Conservation (phyloP, 805 yeast genomes). For the Starmera caribaea region DNA sequence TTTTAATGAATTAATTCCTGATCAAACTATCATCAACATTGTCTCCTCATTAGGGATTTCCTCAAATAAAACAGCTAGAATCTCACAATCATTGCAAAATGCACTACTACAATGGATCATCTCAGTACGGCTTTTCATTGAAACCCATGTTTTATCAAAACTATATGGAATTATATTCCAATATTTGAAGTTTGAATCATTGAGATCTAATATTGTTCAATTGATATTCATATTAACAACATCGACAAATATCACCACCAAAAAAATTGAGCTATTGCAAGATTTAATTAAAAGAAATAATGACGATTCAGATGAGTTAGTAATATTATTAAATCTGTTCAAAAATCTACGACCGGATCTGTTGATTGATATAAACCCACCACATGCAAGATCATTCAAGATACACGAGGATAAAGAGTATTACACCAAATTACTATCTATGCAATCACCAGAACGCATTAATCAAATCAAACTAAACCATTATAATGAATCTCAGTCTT, state of each 20-base stretch:
- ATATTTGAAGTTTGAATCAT: conserved; percentile 24
- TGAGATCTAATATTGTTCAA: conserved; percentile 24
- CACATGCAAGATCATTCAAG: too few relatives aligned
- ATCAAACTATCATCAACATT: conserved; percentile 16
- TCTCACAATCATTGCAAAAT: conserved; percentile 16
- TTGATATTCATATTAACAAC: conserved; percentile 23
- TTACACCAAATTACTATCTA: too few relatives aligned
- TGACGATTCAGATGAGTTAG: conserved; percentile 10
- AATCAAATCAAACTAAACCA: too few relatives aligned
- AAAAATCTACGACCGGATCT: conserved; percentile 14
- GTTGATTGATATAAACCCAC: too few relatives aligned
- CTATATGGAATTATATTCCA: conserved; percentile 23
- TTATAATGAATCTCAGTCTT: too few relatives aligned
- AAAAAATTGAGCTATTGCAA: conserved; percentile 18
- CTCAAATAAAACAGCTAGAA: conserved; percentile 9
- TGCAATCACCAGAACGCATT: too few relatives aligned
- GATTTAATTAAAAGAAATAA: conserved; percentile 12
- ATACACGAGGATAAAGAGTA: too few relatives aligned
- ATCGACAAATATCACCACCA: conserved; percentile 18
- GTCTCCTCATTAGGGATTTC: conserved; percentile 21
- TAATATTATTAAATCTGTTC: conserved; percentile 14
- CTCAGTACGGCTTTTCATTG: conserved; percentile 18
- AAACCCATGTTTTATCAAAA: conserved; percentile 7
- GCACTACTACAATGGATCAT: conserved; percentile 25
- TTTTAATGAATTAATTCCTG: conserved; percentile 20